These are phyloP conservation scores for Globisporangium spiculum DNA, from an alignment of 352 stramenopile species.

Conservation along the genomic window DNA sequence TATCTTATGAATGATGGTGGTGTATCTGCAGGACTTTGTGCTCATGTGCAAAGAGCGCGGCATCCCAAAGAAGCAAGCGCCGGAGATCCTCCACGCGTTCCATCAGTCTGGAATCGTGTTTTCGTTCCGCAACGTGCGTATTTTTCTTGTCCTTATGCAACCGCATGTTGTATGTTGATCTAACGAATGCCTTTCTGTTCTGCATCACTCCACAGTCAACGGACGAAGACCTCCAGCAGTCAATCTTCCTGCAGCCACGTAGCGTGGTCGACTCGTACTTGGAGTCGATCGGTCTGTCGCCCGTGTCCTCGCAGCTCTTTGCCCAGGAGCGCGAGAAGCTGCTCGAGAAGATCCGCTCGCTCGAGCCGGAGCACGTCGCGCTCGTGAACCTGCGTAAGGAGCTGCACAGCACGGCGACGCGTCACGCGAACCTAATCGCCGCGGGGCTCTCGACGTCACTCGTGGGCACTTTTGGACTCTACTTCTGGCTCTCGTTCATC, in stretches of 20 bases:
- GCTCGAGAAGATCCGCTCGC: conserved; percentile 58
- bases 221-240: conserved; percentile 69
- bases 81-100: conserved; percentile 70
- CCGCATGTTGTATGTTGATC: not conserved
- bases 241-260: conserved; percentile 77
- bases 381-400: conserved; percentile 62
- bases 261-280: conserved; percentile 80
- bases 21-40: conserved; percentile 50
- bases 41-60: conserved; percentile 65
- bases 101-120: conserved; percentile 77
- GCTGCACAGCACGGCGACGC: conserved; percentile 54
- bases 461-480: conserved; percentile 75
- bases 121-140: conserved; percentile 67
- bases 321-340: conserved; percentile 56
- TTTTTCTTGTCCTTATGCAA: not conserved
- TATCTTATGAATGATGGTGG: not conserved
- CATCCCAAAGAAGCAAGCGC: conserved; percentile 82
- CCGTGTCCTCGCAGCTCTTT: conserved; percentile 68
- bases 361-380: conserved; percentile 68
- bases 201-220: conserved; percentile 23
- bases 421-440: conserved; percentile 55
- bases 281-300: conserved; percentile 69
- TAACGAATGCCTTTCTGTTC: not conserved
- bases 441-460: conserved; percentile 59
- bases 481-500: conserved; percentile 88